Evolutionary conservation across 805 yeast genomes (phyloP).

Genomic region (Saccharomycopsis babjevae): DNA sequence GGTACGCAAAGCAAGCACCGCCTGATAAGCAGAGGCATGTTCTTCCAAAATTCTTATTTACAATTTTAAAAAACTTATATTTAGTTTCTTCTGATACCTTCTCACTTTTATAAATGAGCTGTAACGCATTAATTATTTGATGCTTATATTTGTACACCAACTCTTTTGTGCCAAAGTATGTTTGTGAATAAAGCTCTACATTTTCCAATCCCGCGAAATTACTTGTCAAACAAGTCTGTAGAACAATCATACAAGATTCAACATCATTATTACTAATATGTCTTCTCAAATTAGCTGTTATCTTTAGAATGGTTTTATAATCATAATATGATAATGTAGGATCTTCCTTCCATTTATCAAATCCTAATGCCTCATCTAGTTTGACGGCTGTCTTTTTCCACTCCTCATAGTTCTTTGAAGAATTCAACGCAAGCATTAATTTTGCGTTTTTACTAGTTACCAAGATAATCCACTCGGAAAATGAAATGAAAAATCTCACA

Average conservation of each 20-base stretch:
- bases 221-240: slow-evolving; percentile 58
- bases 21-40: slow-evolving; percentile 68
- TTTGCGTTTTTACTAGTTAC: slow-evolving; percentile 50
- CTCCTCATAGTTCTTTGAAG: slow-evolving; percentile 43
- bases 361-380: slow-evolving; percentile 46
- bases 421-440: slow-evolving; percentile 40
- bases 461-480: slow-evolving; percentile 48
- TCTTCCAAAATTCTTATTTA: slow-evolving; percentile 57
- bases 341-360: slow-evolving; percentile 54
- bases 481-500: slow-evolving; percentile 50
- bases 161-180: slow-evolving; percentile 65
- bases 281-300: slow-evolving; percentile 23
- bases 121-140: slow-evolving; percentile 41
- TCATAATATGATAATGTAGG: slow-evolving; percentile 61
- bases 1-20: slow-evolving; percentile 71
- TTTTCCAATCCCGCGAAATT: slow-evolving; percentile 77
- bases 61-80: slow-evolving; percentile 42
- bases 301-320: slow-evolving; percentile 43
- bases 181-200: slow-evolving; percentile 57
- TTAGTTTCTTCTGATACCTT: slow-evolving; percentile 33
- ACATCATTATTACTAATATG: slow-evolving; percentile 19
- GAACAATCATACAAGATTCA: slow-evolving; percentile 41
- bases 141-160: slow-evolving; percentile 44
- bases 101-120: slow-evolving; percentile 32
- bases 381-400: slow-evolving; percentile 51